Base-by-base conservation (phyloP, 1,284 basidiomycete species). In the Rhodofomes roseus region DNA sequence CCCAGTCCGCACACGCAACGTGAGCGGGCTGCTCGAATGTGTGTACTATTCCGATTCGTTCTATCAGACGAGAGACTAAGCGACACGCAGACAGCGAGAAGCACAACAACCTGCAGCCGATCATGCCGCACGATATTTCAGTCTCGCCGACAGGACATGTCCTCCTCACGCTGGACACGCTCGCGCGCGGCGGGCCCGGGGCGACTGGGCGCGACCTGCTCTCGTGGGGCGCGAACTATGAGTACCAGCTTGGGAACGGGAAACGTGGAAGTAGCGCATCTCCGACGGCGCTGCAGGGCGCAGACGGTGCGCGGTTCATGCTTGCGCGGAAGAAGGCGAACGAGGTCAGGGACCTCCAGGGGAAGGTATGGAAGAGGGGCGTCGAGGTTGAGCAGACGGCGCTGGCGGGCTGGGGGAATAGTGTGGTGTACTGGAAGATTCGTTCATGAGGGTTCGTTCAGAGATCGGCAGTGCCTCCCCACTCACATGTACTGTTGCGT, bases 11-110 rank as follows among this genome's bases (percentile, higher is more conserved):
- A 89, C 93, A 22, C 94, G 89, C 76, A 87, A 84, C 50, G 81
- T 97, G 56, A 95, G 92, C 66, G 93, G 94, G 7, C 76, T 96
- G 27, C 76, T 84, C 27, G 94, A 95, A 80, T 96, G 92, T 91
- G 68, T 76, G 87, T 73, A 18, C 12, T 23, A 3, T 25, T 4
- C 12, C 25, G 8, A 41, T 16, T n/a, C 18, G 12, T 25, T 41
- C 37, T 22, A 39, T 20, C n/a, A 18, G 14, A 57, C n/a, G 54
- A 54, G 27, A 23, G 43, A 8, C 44, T 46, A 41, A 36, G 18
- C 20, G 16, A 43, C 41, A 36, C 63, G 54, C 72, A 94, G 92
- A 87, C 70, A 87, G 86, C 68, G 93, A 95, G 62, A 73, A 75
- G 37, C 78, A 77, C 5, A 76, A 83, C 61, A 77, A 77, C 31